phyloP scores from a whole-genome alignment of 257 asterid species.

The Penstemon newberryi region DNA sequence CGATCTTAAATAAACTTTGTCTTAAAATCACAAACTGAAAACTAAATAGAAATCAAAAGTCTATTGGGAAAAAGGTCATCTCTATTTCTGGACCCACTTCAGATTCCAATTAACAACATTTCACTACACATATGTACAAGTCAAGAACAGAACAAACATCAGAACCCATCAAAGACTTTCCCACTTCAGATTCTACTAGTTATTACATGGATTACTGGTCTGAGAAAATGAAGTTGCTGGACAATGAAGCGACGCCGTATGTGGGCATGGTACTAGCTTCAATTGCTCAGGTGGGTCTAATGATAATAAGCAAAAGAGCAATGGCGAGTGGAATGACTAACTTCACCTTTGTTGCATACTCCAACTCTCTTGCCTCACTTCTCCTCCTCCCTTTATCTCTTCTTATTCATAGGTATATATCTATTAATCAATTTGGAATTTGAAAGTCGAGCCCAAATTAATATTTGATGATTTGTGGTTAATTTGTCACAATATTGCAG shows the following conservation, averaged over 20 bases:
- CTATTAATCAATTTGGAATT: background rate
- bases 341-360: slow-evolving; percentile 72
- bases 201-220: too few relatives aligned
- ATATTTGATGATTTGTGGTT: slow-evolving; percentile 4
- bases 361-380: slow-evolving; percentile 81
- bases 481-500: slow-evolving; percentile 30
- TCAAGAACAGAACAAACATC: too few relatives aligned
- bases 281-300: slow-evolving; percentile 73
- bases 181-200: too few relatives aligned
- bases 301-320: slow-evolving; percentile 72
- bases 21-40: too few relatives aligned
- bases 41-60: too few relatives aligned
- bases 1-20: too few relatives aligned
- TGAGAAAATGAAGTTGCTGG: slow-evolving; percentile 41
- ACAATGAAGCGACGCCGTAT: slow-evolving; percentile 55
- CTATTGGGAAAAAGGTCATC: too few relatives aligned
- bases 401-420: slow-evolving; percentile 55
- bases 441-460: background rate
- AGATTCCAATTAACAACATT: too few relatives aligned
- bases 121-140: too few relatives aligned
- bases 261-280: slow-evolving; percentile 65
- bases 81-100: too few relatives aligned
- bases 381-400: slow-evolving; percentile 80
- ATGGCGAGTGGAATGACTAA: slow-evolving; percentile 83
- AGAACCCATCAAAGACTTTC: too few relatives aligned